These are phyloP conservation scores for Microascus cirrosus DNA, from an alignment of 2,329 filamentous ascomycete species.

Conservation along the genomic window DNA sequence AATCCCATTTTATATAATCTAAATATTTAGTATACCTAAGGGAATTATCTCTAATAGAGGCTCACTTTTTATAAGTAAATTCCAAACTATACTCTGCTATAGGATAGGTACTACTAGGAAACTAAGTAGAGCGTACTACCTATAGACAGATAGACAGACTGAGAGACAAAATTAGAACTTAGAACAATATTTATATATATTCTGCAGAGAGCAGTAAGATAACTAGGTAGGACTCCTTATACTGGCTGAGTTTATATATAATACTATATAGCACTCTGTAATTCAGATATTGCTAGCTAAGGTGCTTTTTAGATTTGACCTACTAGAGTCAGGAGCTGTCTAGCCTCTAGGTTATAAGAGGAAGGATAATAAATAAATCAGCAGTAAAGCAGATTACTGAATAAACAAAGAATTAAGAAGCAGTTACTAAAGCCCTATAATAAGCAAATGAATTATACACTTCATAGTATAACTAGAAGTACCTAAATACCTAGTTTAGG, in stretches of 20 bases:
- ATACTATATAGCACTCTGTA: background rate
- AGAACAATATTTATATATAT: background rate
- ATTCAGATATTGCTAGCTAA: background rate
- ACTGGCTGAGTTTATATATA: background rate
- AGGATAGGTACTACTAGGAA: background rate
- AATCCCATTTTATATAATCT: background rate
- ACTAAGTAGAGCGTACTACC: background rate
- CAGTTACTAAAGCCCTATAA: too few species aligned
- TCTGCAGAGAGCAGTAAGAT: background rate
- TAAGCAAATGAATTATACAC: background rate
- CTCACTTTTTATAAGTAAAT: background rate
- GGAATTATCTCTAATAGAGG: background rate
- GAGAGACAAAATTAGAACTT: background rate
- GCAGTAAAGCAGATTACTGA: background rate
- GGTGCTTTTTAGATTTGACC: background rate
- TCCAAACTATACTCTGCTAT: background rate
- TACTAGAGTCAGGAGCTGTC: background rate
- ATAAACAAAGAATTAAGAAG: background rate
- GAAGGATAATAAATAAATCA: background rate
- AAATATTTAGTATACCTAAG: background rate
- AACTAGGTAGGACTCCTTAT: background rate
- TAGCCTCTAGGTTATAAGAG: too few species aligned
- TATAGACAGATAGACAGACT: background rate
- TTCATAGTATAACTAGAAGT: background rate
- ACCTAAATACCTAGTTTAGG: background rate